Evolutionary conservation across 163 green algal species (phyloP).

Genomic region (Chlorella variabilis): DNA sequence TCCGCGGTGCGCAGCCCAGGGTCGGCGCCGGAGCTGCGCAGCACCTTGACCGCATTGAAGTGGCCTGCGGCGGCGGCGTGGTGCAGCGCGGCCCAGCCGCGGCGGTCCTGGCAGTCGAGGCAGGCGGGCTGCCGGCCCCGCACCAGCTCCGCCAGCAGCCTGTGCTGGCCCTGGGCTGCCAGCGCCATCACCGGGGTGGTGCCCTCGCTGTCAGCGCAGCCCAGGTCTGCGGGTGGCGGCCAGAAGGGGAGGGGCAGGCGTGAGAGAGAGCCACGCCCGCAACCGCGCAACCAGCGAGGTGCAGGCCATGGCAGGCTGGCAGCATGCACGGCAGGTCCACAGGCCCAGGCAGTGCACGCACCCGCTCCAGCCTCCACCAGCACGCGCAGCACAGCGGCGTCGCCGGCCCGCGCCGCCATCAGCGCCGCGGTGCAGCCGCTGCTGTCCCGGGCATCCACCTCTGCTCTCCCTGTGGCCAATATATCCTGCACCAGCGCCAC

Average conservation of each 20-base stretch:
- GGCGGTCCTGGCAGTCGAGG: background rate
- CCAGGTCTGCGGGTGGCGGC: background rate
- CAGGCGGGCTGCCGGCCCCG: background rate
- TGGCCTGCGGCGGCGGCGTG: background rate
- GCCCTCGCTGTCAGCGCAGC: background rate
- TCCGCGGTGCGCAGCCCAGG: background rate
- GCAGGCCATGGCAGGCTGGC: no score
- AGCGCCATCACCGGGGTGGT: slow-evolving; percentile 30
- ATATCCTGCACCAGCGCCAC: background rate
- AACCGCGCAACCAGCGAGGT: no score
- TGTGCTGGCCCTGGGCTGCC: slow-evolving; percentile 23
- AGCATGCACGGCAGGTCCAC: background rate
- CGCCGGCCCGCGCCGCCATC: background rate
- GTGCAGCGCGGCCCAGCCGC: slow-evolving; percentile 4
- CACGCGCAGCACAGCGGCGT: background rate
- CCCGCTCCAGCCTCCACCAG: slow-evolving; percentile 29
- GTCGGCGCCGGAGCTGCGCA: slow-evolving; percentile 12
- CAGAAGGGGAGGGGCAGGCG: no score
- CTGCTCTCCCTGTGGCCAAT: background rate
- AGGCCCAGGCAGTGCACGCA: background rate
- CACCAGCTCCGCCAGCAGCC: slow-evolving; percentile 27
- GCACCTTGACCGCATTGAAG: slow-evolving; percentile 17
- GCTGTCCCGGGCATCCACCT: background rate
- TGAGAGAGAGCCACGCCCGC: no score
- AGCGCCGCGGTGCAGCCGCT: slow-evolving; percentile 5